Percentiles rank a stretch among this genome's conserved stretches.
Conservation (phyloP, 768 basidiomycete species). For the Xerocomus potaroensis region DNA sequence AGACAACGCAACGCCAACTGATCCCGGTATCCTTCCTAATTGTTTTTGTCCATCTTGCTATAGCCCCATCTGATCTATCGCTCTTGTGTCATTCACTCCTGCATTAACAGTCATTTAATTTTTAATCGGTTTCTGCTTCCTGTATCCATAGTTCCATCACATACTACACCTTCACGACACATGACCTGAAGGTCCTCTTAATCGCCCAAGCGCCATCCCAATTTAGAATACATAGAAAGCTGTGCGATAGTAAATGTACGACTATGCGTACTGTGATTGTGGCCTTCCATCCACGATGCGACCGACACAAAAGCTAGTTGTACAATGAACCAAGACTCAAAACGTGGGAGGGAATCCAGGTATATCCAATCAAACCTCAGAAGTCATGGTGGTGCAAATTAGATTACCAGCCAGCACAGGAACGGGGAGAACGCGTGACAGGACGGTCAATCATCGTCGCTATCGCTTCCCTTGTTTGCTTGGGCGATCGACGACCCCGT, state of each 20-base stretch:
- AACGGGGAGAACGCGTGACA: background rate
- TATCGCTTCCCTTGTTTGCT: conserved; percentile 17
- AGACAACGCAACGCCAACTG: conserved; percentile 17
- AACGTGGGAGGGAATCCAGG: conserved; percentile 2
- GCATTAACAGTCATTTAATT: background rate
- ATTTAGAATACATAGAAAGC: conserved; percentile 12
- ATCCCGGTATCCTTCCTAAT: conserved; percentile 19
- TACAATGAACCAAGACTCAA: conserved; percentile 13
- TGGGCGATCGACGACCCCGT: conserved; percentile 2
- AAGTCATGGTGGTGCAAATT: background rate
- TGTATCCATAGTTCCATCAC: no score
- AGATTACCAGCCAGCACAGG: background rate
- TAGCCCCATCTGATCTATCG: conserved; percentile 37
- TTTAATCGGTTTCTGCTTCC: no score
- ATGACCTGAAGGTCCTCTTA: background rate
- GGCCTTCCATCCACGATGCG: conserved; percentile 3
- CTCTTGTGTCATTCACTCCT: background rate
- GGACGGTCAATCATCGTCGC: conserved; percentile 24
- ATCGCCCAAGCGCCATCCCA: background rate
- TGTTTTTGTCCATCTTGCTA: conserved; percentile 42
- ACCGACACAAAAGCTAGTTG: conserved; percentile 8
- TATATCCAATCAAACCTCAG: conserved; percentile 5
- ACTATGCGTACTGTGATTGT: background rate
- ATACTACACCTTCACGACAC: no score
- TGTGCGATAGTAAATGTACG: conserved; percentile 7